These are phyloP conservation scores for Sporothrix schenckii DNA, from an alignment of 2,329 filamentous ascomycete species.

Conservation along the genomic window DNA sequence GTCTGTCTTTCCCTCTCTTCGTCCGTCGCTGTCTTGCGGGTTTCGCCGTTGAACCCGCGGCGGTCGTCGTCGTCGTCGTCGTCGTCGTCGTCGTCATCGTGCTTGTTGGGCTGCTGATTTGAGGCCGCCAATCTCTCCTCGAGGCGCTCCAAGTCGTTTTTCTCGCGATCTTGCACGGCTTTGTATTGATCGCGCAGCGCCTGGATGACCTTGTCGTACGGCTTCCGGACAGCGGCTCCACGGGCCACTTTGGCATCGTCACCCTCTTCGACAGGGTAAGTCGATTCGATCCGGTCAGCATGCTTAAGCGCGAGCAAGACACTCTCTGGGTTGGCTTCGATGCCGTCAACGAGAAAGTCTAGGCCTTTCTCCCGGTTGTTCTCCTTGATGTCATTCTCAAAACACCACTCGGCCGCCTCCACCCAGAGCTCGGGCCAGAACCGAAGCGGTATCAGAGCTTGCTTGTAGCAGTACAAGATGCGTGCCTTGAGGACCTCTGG, in stretches of 20 bases:
- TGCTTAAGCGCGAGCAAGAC: constrained; percentile 86
- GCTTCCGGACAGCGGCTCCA: constrained; percentile 75
- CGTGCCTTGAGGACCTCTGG: constrained; percentile 72
- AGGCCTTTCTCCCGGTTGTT: constrained; percentile 66
- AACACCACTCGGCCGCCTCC: constrained; percentile 91
- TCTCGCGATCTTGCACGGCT: constrained; percentile 67
- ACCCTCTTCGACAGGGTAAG: constrained; percentile 74
- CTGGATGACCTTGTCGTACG: constrained; percentile 80
- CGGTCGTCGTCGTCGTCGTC: constrained; percentile 39
- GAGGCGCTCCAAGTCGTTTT: constrained; percentile 59
- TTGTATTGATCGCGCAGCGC: constrained; percentile 85
- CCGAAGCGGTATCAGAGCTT: constrained; percentile 86
- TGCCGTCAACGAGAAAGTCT: constrained; percentile 78
- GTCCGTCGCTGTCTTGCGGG: constrained; percentile 44
- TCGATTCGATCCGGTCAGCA: constrained; percentile 82
- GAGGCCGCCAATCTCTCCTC: constrained; percentile 50
- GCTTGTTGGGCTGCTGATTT: constrained; percentile 21
- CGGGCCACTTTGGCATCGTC: constrained; percentile 75
- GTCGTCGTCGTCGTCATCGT: constrained; percentile 39
- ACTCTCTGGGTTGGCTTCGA: constrained; percentile 89
- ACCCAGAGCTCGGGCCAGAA: constrained; percentile 98
- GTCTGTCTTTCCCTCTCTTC: constrained; percentile 61
- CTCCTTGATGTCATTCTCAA: constrained; percentile 68
- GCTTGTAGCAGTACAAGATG: constrained; percentile 88
- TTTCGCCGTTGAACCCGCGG: constrained; percentile 40